Evolutionary conservation across 192 early-diverging fungal species (phyloP).

Genomic region (Coemansia sp.): DNA sequence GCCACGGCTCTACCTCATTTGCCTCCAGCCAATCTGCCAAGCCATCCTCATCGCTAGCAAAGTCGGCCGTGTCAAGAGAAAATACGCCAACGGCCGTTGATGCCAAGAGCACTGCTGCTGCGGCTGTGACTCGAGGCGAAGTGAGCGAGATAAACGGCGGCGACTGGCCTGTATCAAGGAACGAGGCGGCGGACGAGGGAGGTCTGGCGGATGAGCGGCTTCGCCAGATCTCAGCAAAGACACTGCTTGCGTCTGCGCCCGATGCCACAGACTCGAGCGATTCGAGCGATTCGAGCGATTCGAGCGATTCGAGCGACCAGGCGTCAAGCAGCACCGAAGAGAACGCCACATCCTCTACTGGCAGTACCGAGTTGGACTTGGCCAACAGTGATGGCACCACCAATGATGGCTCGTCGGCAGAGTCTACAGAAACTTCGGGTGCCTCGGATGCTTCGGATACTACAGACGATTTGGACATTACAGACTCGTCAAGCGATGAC

Average conservation of each 20-base stretch:
- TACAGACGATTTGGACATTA: no score
- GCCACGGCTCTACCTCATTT: not conserved
- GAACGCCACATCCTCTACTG: not conserved
- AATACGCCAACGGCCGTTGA: constrained; percentile 10
- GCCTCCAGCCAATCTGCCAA: not conserved
- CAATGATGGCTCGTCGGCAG: not conserved
- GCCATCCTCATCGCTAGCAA: not conserved
- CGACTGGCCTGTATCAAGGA: not conserved
- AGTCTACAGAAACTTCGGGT: no score
- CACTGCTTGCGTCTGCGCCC: not conserved
- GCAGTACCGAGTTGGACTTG: not conserved
- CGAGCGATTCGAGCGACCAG: not conserved
- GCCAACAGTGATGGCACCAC: not conserved
- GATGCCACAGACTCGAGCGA: no score
- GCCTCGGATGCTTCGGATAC: no score
- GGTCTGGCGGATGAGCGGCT: constrained; percentile 10
- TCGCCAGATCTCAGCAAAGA: constrained; percentile 4
- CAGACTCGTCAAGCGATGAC: no score
- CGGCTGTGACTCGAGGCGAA: constrained; percentile 13
- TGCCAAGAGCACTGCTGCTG: constrained; percentile 4
- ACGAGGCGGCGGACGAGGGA: not conserved
- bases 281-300: not conserved
- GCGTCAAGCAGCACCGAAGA: constrained; percentile 4
- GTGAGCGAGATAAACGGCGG: constrained; percentile 21
- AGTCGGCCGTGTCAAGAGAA: not conserved